Base-by-base conservation (phyloP, 441 rosid species). In the Melastoma candidum region DNA sequence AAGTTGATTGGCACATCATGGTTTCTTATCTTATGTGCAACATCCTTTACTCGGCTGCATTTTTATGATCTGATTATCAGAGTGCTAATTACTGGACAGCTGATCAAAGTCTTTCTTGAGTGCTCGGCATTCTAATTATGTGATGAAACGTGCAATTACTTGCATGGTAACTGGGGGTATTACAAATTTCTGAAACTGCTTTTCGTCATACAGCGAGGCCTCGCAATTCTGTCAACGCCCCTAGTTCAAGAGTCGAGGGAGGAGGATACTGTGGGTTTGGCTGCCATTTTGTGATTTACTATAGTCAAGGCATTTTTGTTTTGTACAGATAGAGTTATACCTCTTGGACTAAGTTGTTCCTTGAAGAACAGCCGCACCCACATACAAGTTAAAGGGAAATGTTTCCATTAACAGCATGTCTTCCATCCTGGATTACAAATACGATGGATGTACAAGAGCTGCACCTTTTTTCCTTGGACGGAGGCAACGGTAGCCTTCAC, bases 231-330 rank as follows among this genome's bases (percentile, higher is more conserved):
- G 71, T 63, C 57, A 70, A 54, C 61, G 71, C 78, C 46, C 46
- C 78, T 0, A 88, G 88, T 67, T 60, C 69, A 17, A 73, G 75
- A 77, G 67, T 66, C 27, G 90, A 84, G n/a, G 2, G 96, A 83
- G 44, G 83, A 82, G 39, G 89, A 84, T 39, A 49, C 74, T 9
- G 36, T 86, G 2, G 97, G 97, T 27, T 73, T 93, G 79, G 90
- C 95, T 3, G 83, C 83, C 60, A 77, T 93, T 59, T 60, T 81
- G 67, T 81, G 85, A 79, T 47, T 8, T 46, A 56, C 5, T n/a
- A 12, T 26, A 44, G 14, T 58, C n/a, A 17, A 14, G 60, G 60
- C 63, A 8, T 63, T 63, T 32, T 52, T 29, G 25, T 52, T 49
- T 44, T 83, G 84, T 80, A 83, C 71, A 80, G 75, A 49, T 36